phyloP scores from a whole-genome alignment of 1,139 yeast species.

The Lodderomyces parapsilosis region DNA sequence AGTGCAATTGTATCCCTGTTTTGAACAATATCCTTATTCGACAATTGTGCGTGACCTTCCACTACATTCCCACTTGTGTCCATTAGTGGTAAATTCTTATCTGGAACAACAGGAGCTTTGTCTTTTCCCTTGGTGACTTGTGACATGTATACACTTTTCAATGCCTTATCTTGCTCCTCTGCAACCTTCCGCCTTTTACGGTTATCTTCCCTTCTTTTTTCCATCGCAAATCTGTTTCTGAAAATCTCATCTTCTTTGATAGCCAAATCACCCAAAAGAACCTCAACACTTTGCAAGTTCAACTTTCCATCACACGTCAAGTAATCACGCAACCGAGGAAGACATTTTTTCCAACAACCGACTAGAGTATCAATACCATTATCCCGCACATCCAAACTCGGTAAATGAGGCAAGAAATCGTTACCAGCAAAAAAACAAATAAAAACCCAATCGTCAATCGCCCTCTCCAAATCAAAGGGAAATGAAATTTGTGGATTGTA shows the following conservation, averaged over 20 bases:
- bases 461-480: slow-evolving; percentile 86
- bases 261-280: slow-evolving; percentile 63
- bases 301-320: slow-evolving; percentile 88
- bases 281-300: slow-evolving; percentile 73
- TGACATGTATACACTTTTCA: slow-evolving; percentile 34
- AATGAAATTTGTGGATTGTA: slow-evolving; percentile 67
- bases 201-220: slow-evolving; percentile 62
- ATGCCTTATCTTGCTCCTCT: slow-evolving; percentile 39
- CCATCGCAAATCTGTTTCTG: slow-evolving; percentile 64
- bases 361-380: slow-evolving; percentile 84
- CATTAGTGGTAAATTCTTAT: slow-evolving; percentile 73
- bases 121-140: slow-evolving; percentile 64
- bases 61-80: slow-evolving; percentile 68
- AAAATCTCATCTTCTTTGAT: slow-evolving; percentile 80
- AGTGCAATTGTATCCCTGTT: slow-evolving; percentile 65
- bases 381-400: slow-evolving; percentile 92
- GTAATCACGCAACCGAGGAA: slow-evolving; percentile 70
- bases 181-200: slow-evolving; percentile 57
- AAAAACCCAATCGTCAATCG: slow-evolving; percentile 98
- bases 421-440: slow-evolving; percentile 99
- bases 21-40: slow-evolving; percentile 72
- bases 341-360: slow-evolving; percentile 74
- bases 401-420: slow-evolving; percentile 96
- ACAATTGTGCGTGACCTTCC: slow-evolving; percentile 61
- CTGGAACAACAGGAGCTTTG: slow-evolving; percentile 71